These are phyloP conservation scores for Trametes versicolor DNA, from an alignment of 1,284 basidiomycete species.

Conservation along the genomic window DNA sequence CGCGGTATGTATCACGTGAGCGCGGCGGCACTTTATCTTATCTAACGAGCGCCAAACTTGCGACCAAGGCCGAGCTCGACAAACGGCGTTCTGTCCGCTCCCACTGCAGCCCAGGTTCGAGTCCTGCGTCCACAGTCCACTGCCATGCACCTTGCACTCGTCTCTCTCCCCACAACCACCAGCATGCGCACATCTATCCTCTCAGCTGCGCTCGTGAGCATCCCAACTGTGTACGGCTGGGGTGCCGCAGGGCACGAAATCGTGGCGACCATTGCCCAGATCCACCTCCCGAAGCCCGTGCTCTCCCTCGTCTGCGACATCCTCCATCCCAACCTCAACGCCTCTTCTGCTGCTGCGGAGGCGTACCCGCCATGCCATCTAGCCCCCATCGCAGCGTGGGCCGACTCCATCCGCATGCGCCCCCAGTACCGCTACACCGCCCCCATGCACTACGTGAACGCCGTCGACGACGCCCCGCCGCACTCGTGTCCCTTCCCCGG, in stretches of 20 bases:
- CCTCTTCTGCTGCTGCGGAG: conserved; percentile 39
- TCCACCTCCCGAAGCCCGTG: conserved; percentile 83
- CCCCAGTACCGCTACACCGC: conserved; percentile 68
- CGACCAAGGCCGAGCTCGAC: conserved; percentile 1
- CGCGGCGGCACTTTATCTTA: background rate
- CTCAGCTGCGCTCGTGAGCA: conserved; percentile 6
- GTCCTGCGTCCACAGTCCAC: background rate
- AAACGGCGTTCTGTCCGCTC: conserved; percentile 1
- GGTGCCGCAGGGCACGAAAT: conserved; percentile 82
- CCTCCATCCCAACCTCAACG: conserved; percentile 62
- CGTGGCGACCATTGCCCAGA: conserved; percentile 92
- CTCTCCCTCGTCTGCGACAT: conserved; percentile 75
- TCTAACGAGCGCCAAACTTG: background rate
- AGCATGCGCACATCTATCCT: conserved; percentile 2
- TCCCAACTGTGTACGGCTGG: conserved; percentile 40
- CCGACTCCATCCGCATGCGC: conserved; percentile 68
- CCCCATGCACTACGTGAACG: conserved; percentile 80
- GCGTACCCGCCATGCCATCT: conserved; percentile 71
- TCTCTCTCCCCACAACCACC: background rate
- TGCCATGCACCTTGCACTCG: background rate
- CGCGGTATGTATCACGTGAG: background rate
- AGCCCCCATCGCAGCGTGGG: conserved; percentile 88
- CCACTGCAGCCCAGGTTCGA: background rate
- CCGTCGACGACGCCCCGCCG: conserved; percentile 80
- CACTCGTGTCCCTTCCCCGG: conserved; percentile 84